phyloP scores from a whole-genome alignment of 2,329 filamentous ascomycete genomes.

The Penicillium sp. region DNA sequence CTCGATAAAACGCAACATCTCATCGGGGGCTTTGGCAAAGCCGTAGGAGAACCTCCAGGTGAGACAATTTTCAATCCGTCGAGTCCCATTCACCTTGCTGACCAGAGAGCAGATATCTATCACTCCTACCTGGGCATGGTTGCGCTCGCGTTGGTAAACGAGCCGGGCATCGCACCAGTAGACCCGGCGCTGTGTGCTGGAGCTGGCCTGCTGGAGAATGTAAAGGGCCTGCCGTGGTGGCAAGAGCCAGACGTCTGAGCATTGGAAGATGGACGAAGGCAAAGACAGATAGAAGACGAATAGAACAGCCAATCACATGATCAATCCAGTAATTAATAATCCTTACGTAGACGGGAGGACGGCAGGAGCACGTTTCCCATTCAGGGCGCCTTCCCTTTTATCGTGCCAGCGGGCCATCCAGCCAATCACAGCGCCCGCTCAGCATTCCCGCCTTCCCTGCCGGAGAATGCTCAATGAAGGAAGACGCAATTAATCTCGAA shows the following conservation, averaged over 20 bases:
- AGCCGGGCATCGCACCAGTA: conserved; percentile 64
- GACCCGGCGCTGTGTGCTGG: conserved; percentile 77
- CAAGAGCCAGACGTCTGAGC: conserved; percentile 2
- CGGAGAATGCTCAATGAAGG: neutral
- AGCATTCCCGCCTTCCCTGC: neutral
- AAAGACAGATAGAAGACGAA: neutral
- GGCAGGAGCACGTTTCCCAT: too few relatives aligned
- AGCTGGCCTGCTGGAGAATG: conserved; percentile 38
- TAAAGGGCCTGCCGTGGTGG: conserved; percentile 42
- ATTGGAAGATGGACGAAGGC: neutral
- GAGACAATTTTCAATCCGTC: conserved; percentile 18
- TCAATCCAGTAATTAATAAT: too few relatives aligned
- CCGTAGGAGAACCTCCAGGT: conserved; percentile 64
- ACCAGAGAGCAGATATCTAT: conserved; percentile 59
- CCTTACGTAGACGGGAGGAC: too few relatives aligned
- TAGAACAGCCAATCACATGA: neutral
- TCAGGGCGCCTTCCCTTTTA: neutral
- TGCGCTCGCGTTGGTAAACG: conserved; percentile 68
- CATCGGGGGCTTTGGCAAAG: conserved; percentile 78
- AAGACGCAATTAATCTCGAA: too few relatives aligned
- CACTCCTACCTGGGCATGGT: conserved; percentile 87
- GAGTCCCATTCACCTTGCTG: neutral
- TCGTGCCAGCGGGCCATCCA: neutral
- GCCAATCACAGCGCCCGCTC: conserved; percentile 1
- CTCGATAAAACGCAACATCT: conserved; percentile 81